phyloP scores from a whole-genome alignment of 805 yeast genomes.

The Candida sakaeoensis region DNA sequence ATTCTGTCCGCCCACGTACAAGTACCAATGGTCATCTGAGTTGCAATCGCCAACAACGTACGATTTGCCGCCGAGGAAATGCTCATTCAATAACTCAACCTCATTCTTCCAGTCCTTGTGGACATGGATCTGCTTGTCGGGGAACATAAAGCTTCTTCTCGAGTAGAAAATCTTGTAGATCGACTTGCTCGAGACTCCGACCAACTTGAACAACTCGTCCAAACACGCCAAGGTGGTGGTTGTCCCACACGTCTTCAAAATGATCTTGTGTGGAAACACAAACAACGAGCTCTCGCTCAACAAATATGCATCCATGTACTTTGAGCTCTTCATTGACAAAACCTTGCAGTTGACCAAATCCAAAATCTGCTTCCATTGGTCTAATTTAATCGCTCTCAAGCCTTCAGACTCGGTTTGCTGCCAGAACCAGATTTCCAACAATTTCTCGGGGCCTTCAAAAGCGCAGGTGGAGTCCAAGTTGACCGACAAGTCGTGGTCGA shows the following conservation, averaged over 20 bases:
- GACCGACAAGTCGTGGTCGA: slow-evolving; percentile 77
- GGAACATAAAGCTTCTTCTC: slow-evolving; percentile 90
- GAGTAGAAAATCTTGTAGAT: slow-evolving; percentile 76
- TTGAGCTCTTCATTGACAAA: slow-evolving; percentile 69
- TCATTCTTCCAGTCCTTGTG: slow-evolving; percentile 87
- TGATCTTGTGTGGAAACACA: slow-evolving; percentile 80
- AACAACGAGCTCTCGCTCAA: slow-evolving; percentile 87
- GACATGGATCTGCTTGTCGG: slow-evolving; percentile 73
- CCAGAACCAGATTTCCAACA: slow-evolving; percentile 86
- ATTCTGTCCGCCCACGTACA: slow-evolving; percentile 59
- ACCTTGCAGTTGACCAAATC: slow-evolving; percentile 87
- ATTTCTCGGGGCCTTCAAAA: slow-evolving; percentile 96
- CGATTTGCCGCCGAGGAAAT: slow-evolving; percentile 57
- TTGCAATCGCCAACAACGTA: slow-evolving; percentile 75
- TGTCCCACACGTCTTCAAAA: slow-evolving; percentile 94
- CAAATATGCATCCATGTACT: slow-evolving; percentile 73
- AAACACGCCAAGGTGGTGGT: slow-evolving; percentile 84
- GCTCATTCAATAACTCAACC: slow-evolving; percentile 60
- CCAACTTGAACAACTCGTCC: slow-evolving; percentile 52
- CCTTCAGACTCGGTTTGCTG: slow-evolving; percentile 45
- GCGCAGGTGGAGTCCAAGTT: slow-evolving; percentile 85
- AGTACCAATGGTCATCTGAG: slow-evolving; percentile 85
- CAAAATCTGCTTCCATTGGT: slow-evolving; percentile 67
- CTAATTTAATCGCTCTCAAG: slow-evolving; percentile 60
- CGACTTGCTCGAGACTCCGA: slow-evolving; percentile 12